Base-by-base conservation (phyloP, 768 basidiomycete genomes). In the Auriscalpium microsporum region DNA sequence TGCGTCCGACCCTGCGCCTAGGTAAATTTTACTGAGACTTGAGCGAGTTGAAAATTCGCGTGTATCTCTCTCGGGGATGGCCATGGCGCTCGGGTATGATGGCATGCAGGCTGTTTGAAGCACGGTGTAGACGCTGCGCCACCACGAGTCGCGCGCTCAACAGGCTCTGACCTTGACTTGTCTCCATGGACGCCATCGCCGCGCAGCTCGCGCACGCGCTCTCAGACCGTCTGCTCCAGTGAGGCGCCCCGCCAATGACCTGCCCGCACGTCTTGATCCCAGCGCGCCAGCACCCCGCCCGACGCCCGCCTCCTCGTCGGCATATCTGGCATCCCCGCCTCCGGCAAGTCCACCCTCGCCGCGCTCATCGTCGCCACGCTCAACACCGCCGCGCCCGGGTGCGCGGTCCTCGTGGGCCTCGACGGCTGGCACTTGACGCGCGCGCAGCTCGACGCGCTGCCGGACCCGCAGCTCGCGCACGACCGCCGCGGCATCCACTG, bases 361-460 rank as follows among this genome's bases (percentile, higher is more conserved):
- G 70, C 72, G 53, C 74, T 79, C 8, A 66, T 95, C 42, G 75
- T 81, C 2, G 65, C 77, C 17, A 68, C 72, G 35, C 64, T 80
- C 57, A 90, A 91, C 63, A 9, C 14, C 54, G 46, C 45, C 47
- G 7, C 46, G 55, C 10, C 19, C 10, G 9, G 17, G 40, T 21
- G 3, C 38, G 89, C 84, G 5, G 74, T 87, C 35, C 78, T 91
- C 45, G 80, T 96, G 10, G 82, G 87, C 8, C 74, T 93, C 40
- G 94, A 97, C 65, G 94, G 95, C 10, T 98, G 93, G 92, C 94
- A 98, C 67, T 76, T 87, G 56, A 80, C 88, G 16, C 81, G 91
- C 21, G 78, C 81, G 4, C 82, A 89, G 59, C 80, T 98, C 28
- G 90, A 90, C 63, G 65, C 71, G 19, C 78, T 94, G 65, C 80